A percentile compares a stretch with the other conserved stretches of the same genome.
phyloP scores from a whole-genome alignment of 192 early-diverging fungal species.

The Dimargaris verticillata region DNA sequence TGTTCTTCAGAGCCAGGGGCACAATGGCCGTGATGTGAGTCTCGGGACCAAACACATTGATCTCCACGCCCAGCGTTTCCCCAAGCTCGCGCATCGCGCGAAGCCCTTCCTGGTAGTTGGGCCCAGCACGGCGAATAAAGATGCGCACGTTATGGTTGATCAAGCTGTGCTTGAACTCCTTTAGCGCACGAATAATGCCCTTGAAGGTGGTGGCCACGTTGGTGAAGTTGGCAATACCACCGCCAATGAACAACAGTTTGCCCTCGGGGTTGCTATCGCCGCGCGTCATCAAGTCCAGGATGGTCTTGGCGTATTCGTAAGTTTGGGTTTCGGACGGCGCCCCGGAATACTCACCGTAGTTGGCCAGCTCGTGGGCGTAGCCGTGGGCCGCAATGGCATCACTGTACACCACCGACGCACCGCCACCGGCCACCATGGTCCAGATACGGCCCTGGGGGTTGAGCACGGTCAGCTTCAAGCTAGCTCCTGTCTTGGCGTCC shows the following conservation, averaged over 20 bases:
- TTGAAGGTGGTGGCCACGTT: conserved; percentile 99
- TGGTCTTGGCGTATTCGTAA: conserved; percentile 98
- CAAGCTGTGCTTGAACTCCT: conserved; percentile 78
- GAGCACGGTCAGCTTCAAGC: conserved; percentile 92
- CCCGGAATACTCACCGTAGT: conserved; percentile 99
- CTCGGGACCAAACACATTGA: conserved; percentile 92
- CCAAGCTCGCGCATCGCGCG: conserved; percentile 84
- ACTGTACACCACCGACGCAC: conserved; percentile 94
- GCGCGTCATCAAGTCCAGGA: conserved; percentile 96
- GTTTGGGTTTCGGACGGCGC: conserved; percentile 98
- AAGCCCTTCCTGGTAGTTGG: conserved; percentile 99
- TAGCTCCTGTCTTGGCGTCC: conserved; percentile 96
- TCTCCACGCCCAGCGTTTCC: conserved; percentile 82
- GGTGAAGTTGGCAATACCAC: conserved; percentile 99
- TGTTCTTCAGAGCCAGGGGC: conserved; percentile 60
- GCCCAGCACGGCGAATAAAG: conserved; percentile 93
- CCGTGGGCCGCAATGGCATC: conserved; percentile 98
- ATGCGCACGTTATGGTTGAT: conserved; percentile 80
- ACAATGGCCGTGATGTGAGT: conserved; percentile 98
- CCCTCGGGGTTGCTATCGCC: conserved; percentile 65
- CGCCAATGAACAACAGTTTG: conserved; percentile 96
- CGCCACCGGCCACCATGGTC: conserved; percentile 99
- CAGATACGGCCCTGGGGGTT: conserved; percentile 92
- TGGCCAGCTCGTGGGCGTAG: conserved; percentile 85
- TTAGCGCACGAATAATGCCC: conserved; percentile 89